Base-by-base conservation (phyloP, 2,329 filamentous ascomycete species). In the Scolecobasidium constrictum region DNA sequence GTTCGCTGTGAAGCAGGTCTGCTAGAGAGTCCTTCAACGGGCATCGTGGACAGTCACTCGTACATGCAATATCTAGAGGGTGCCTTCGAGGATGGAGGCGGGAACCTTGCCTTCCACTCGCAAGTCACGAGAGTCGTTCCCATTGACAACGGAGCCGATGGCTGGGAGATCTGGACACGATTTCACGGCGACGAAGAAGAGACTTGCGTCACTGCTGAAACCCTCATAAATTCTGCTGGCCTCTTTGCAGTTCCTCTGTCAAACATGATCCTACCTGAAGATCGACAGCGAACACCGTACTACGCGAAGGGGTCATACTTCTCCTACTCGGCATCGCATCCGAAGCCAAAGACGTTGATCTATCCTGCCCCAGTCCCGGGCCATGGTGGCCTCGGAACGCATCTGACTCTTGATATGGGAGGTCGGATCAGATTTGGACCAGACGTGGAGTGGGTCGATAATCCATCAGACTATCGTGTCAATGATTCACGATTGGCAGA, bases 291-390 rank as follows among this genome's bases (percentile, higher is more conserved):
- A 31, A 73, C 62, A 18, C 73, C 86, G 4, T 84, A 76, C 67
- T 96, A 83, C 63, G 90, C 90, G 46, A 98, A 98, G 66, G 92
- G 92, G 1, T 90, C 86, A 47, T 98, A 98, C 67, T 96, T 93
- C 65, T 83, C 81, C 21, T 96, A 95, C 65, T 63, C 72, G 0
- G 67, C 77, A 1, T 75, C 79, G 0, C 56, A 56, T 1, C 88
- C 86, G 0, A 70, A 65, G 33, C 77, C 88, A 9, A 68, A 64
- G 2, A 85, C 83, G 0, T 75, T 98, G 17, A 71, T 98, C 40
- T 98, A 96, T 56, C 92, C 92, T 0, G 87, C 83, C 0, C 87
- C 90, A 0, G 70, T 83, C 6, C 83, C 87, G 0, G 88, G 88
- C 2, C 75, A 81, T 17, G 88, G 78, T 40, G 90, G 92, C 0